Percentiles rank a stretch among this genome's conserved stretches.
phyloP scores from a whole-genome alignment of 2,329 filamentous ascomycete species.

The Penicillium sp. region DNA sequence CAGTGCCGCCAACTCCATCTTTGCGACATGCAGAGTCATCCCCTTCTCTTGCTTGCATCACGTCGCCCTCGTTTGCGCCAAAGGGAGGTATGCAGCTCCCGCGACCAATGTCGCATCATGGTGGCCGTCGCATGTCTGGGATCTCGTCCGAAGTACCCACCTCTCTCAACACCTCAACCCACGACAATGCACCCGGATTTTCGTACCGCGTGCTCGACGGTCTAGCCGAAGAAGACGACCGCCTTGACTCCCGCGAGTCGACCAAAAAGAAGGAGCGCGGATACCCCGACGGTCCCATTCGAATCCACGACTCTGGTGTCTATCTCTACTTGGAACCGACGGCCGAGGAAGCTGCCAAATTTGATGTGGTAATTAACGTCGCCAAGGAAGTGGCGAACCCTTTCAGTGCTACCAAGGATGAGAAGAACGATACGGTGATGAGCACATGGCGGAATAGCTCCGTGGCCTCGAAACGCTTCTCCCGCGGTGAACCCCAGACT shows the following conservation, averaged over 20 bases:
- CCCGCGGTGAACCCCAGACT: constrained; percentile 45
- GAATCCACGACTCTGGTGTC: constrained; percentile 63
- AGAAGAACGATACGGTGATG: constrained; percentile 41
- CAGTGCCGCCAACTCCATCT: constrained; percentile 62
- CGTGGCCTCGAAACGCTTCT: constrained; percentile 34
- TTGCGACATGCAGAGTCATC: constrained; percentile 65
- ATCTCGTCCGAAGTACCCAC: constrained; percentile 23
- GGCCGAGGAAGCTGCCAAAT: constrained; percentile 59
- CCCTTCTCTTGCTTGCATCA: constrained; percentile 57
- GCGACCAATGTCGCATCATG: constrained; percentile 37
- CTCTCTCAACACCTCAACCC: constrained; percentile 28
- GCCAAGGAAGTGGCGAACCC: constrained; percentile 67
- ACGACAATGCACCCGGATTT: constrained; percentile 28
- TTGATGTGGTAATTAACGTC: constrained; percentile 67
- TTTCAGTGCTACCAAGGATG: constrained; percentile 42
- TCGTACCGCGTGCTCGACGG: constrained; percentile 44
- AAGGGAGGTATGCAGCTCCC: constrained; percentile 56
- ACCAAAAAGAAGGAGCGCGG: constrained; percentile 63
- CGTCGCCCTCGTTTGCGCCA: constrained; percentile 54
- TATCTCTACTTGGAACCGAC: constrained; percentile 66
- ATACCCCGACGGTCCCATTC: constrained; percentile 65
- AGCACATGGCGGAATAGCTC: constrained; percentile 52
- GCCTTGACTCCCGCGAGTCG: constrained; percentile 55
- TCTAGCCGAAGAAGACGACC: constrained; percentile 54
- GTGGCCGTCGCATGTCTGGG: constrained; percentile 28